Base-by-base conservation (phyloP, 2,329 filamentous ascomycete genomes). In the Penicillium sp. region DNA sequence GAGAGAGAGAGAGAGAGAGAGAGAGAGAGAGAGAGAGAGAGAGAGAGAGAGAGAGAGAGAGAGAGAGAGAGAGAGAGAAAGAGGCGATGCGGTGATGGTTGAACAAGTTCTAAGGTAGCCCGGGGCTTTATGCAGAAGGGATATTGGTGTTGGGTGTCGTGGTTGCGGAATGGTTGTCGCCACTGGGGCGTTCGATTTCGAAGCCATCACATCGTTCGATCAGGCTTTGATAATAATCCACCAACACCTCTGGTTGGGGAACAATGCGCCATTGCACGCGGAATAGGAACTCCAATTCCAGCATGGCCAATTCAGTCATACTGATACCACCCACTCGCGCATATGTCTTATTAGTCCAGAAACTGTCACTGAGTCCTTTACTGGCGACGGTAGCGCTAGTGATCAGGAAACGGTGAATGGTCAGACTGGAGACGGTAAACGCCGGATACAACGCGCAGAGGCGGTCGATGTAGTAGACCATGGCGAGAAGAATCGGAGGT, bases 391-490 rank as follows among this genome's bases (percentile, higher is more conserved):
- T 97, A 9, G 92, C 93, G 18, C 92, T 92, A 1, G 93, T 94
- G 63, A 99, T 99, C 9, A 99, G 83, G 69, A 97, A 99, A 8
- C 94, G 92, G 77, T 99, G 94, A 3, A 99, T 93, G 0, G 94
- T 99, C 18, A 99, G 81, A 43, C 91, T 96, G 71, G 92, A 96
- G 64, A 99, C 95, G 24, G 92, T 97, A 73, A 99, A 99, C 43
- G 93, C 90, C 3, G 91, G 89, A 71, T 97, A 99, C 55, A 96
- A 81, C 10, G 90, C 88, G 74, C 93, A 99, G 19, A 99, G 83
- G 28, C 92, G 88, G 76, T 99, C 94, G 67, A 99, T 97, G 69
- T 97, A 99, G 71, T 95, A 99, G 53, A 99, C 94, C 91, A 99
- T 97, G 64, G 92, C 94, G 31, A 99, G 84, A n/a, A 99, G 82